Evolutionary conservation across 1,284 basidiomycete genomes (phyloP).

Genomic region (Schizopora paradoxa): DNA sequence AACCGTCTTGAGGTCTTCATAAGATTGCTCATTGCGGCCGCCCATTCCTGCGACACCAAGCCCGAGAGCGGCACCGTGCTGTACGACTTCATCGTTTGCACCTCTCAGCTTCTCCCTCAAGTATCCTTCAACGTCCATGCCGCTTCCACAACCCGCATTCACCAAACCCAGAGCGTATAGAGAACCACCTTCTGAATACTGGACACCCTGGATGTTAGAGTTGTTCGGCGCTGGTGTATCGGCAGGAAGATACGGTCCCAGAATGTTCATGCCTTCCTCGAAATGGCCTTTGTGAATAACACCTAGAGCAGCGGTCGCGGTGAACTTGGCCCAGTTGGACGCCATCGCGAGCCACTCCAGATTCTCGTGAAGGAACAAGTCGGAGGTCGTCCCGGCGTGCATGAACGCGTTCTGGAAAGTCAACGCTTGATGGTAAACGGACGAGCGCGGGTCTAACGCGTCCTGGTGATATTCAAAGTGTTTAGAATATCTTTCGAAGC

Average conservation of each 20-base stretch:
- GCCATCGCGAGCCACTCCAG: conserved; percentile 92
- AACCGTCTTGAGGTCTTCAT: conserved; percentile 83
- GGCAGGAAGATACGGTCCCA: conserved; percentile 90
- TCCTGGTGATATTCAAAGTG: conserved; percentile 50
- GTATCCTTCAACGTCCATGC: conserved; percentile 63
- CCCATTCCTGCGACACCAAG: conserved; percentile 92
- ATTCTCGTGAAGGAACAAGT: conserved; percentile 88
- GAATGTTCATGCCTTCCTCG: conserved; percentile 85
- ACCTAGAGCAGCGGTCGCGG: conserved; percentile 90
- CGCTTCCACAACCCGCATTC: conserved; percentile 81
- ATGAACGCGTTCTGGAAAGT: conserved; percentile 95
- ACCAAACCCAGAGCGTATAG: conserved; percentile 93
- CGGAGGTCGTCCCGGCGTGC: conserved; percentile 92
- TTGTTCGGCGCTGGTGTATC: conserved; percentile 39
- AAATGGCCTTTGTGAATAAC: conserved; percentile 96
- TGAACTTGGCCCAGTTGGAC: conserved; percentile 97
- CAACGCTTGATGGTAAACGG: conserved; percentile 93
- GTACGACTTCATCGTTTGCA: conserved; percentile 73
- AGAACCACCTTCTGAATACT: conserved; percentile 90
- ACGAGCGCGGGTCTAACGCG: conserved; percentile 87
- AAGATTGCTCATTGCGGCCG: conserved; percentile 81
- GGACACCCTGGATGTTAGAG: conserved; percentile 56
- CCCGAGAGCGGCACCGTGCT: conserved; percentile 93
- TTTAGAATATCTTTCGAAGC: background rate
- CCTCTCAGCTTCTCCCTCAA: conserved; percentile 72